A percentile compares a stretch with the other conserved stretches of the same genome.
phyloP scores from a whole-genome alignment of 2,329 filamentous ascomycete genomes.

The Harringtonia aguacate region DNA sequence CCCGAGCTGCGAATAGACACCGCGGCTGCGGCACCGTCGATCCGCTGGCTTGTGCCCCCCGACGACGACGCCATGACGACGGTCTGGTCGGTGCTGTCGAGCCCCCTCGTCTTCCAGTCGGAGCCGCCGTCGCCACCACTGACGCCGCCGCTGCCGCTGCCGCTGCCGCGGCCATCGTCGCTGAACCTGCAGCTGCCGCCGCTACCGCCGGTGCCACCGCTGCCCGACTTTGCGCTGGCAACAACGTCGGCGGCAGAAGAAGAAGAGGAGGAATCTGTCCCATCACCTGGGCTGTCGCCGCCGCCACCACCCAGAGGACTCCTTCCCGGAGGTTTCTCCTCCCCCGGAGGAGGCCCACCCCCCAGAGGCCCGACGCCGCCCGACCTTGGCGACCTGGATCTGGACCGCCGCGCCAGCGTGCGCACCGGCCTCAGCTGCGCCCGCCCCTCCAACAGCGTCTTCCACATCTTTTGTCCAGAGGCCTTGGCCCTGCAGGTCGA shows the following conservation, averaged over 20 bases:
- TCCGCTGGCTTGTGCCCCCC: constrained; percentile 8
- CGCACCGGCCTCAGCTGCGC: constrained; percentile 2
- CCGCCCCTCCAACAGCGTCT: constrained; percentile 25
- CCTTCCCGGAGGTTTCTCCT: no score
- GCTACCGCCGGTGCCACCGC: neutral
- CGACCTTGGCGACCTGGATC: no score
- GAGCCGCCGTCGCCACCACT: constrained; percentile 16
- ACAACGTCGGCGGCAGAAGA: neutral
- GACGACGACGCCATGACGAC: constrained; percentile 16
- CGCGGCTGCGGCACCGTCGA: constrained; percentile 6
- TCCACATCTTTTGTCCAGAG: constrained; percentile 28
- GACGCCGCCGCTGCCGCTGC: constrained; percentile 5
- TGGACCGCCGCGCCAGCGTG: no score
- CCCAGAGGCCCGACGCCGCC: neutral
- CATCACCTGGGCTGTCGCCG: no score
- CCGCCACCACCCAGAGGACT: no score
- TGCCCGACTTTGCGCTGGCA: neutral
- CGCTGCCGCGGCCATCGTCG: neutral
- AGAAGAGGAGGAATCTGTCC: no score
- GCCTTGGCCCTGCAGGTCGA: constrained; percentile 29
- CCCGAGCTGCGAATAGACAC: neutral
- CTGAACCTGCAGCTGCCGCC: neutral
- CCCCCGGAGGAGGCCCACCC: no score
- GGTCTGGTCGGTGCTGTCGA: constrained; percentile 15
- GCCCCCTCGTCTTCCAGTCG: constrained; percentile 15